phyloP scores from a whole-genome alignment of 2,329 filamentous ascomycete species.

The Fusarium ambrosium region DNA sequence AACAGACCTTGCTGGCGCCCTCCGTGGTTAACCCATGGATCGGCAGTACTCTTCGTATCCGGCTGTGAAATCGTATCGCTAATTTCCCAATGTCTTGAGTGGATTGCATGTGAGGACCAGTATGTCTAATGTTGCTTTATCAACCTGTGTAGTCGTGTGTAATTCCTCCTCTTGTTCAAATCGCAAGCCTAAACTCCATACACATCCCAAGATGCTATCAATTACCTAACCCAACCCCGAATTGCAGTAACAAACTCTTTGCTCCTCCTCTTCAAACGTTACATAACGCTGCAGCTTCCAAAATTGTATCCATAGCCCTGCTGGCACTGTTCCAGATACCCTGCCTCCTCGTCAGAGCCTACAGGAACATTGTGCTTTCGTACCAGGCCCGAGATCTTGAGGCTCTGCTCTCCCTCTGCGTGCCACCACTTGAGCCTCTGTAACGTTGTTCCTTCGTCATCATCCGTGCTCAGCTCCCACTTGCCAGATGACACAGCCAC shows the following conservation, averaged over 20 bases:
- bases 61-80: conserved; percentile 3
- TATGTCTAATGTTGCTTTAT: background rate
- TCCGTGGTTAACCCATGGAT: background rate
- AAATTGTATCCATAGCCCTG: conserved; percentile 61
- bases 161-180: conserved; percentile 9
- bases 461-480: conserved; percentile 85
- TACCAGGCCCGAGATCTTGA: conserved; percentile 82
- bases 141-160: conserved; percentile 2
- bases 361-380: conserved; percentile 70
- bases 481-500: conserved; percentile 88
- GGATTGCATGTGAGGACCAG: background rate
- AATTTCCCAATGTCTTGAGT: conserved; percentile 13
- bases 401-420: conserved; percentile 82
- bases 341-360: conserved; percentile 77
- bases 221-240: conserved; percentile 3
- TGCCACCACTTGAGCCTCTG: conserved; percentile 96
- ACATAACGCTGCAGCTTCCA: conserved; percentile 68
- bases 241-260: background rate
- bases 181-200: conserved; percentile 19
- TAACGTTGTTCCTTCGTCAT: conserved; percentile 75
- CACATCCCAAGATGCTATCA: conserved; percentile 1
- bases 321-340: conserved; percentile 81
- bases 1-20: background rate
- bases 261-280: conserved; percentile 26
- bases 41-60: conserved; percentile 21